Evolutionary conservation across 352 stramenopile species (phyloP), one percentile per base, ranked within the genome.

Genomic region (Pythium rhizo-oryzae): DNA sequence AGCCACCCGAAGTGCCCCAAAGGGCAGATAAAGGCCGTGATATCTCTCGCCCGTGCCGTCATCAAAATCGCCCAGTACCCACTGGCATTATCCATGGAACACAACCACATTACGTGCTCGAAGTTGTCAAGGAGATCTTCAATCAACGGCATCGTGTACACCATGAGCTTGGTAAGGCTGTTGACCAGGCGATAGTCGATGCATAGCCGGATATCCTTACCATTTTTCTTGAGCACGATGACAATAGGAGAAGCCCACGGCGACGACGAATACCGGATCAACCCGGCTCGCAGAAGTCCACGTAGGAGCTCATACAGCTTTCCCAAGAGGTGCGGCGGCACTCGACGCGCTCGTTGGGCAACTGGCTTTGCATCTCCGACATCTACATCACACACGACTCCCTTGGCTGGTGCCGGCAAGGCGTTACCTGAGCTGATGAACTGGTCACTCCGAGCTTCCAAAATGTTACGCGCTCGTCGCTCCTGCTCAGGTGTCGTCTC

Each of bases 351-450:
- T 0, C 56, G 24, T 13, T 75, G 66, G 0, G 70, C 70, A 19
- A 74, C 56, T 9, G 63, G 70, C 4, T 50, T 55, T 0, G 64
- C 67, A 6, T 59, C 53, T 0, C 70, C 56, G 0, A 73, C 59
- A 25, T 80, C 73, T 7, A 80, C 75, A 23, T 78, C 70, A 11
- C 33, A 39, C 11, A 68, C 9, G 8, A 67, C 0, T 61, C 33
- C 33, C 11, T 39, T 39, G 6, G 62, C 70, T 4, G 67, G 43
- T 0, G 64, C 52, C 0, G 70, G 63, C 0, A 80, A 19, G 0
- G 67, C 67, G 13, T 80, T 78, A 0, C 57, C 67, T 23, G 71
- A 74, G 0, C 66, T 62, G 51, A 75, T 76, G 7, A 74, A 49
- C 1, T 67, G 30, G 28, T 68, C 53, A 8, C 6, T 1, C 0